phyloP scores from a whole-genome alignment of 345 rosid genomes.

The Balakata baccata region DNA sequence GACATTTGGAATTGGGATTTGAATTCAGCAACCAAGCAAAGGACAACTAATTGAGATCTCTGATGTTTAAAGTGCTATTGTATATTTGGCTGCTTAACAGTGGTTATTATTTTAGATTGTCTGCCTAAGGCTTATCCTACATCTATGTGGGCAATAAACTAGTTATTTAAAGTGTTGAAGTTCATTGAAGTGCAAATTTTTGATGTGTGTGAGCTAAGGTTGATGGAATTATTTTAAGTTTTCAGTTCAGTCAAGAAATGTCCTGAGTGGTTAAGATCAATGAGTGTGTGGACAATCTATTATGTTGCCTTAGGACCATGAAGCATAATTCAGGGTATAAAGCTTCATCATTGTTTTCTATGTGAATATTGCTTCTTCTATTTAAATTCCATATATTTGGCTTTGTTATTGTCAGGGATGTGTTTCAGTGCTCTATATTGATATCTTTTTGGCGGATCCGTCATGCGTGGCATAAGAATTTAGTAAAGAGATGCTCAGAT shows the following conservation, averaged over 20 bases:
- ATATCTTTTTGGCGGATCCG: constrained; percentile 84
- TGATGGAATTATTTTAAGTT: neutral
- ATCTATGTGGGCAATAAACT: neutral
- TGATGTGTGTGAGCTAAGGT: neutral
- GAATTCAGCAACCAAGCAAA: neutral
- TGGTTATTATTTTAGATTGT: neutral
- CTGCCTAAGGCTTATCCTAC: neutral
- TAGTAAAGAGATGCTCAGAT: constrained; percentile 70
- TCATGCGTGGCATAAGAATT: constrained; percentile 85
- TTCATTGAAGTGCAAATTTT: neutral
- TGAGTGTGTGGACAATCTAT: neutral
- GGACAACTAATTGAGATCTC: neutral
- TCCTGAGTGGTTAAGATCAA: neutral
- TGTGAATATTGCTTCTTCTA: constrained; percentile 10
- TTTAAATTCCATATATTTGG: constrained; percentile 8
- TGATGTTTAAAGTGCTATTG: neutral
- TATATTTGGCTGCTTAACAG: neutral
- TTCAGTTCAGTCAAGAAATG: neutral
- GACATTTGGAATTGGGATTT: neutral
- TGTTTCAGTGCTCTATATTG: constrained; percentile 81
- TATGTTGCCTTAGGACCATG: neutral
- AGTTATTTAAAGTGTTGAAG: constrained; percentile 6
- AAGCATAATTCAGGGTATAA: neutral
- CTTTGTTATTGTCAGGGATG: constrained; percentile 64
- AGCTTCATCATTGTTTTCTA: neutral